A percentile compares a stretch with the other conserved stretches of the same genome.
Evolutionary conservation across 2,329 filamentous ascomycete genomes (phyloP).

Genomic region (Bipolaris zeicola): DNA sequence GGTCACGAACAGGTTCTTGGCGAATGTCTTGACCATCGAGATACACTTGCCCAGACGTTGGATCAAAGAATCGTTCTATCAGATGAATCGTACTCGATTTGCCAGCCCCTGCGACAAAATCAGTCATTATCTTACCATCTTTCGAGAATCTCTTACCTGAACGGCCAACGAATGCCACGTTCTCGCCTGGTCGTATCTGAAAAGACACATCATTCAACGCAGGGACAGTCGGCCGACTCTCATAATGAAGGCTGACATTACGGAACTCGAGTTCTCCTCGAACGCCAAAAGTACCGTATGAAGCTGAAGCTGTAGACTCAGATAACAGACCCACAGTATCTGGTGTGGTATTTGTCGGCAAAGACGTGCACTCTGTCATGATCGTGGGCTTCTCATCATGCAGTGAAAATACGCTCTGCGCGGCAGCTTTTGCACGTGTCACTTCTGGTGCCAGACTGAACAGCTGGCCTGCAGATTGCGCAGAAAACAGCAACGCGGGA

Average conservation of each 20-base stretch:
- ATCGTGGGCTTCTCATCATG: slow-evolving; percentile 51
- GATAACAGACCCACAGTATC: slow-evolving; percentile 19
- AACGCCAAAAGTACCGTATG: slow-evolving; percentile 26
- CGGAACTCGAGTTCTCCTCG: slow-evolving; percentile 43
- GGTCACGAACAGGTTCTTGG: slow-evolving; percentile 41
- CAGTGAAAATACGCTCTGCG: slow-evolving; percentile 52
- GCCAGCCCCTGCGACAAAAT: slow-evolving; percentile 42
- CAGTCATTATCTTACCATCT: background rate
- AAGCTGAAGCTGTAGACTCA: slow-evolving; percentile 20
- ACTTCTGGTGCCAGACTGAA: slow-evolving; percentile 56
- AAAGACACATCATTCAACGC: slow-evolving; percentile 49
- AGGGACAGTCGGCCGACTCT: slow-evolving; percentile 35
- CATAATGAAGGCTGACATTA: slow-evolving; percentile 42
- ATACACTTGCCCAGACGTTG: slow-evolving; percentile 46
- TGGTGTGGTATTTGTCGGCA: background rate
- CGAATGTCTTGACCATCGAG: slow-evolving; percentile 52
- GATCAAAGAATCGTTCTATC: slow-evolving; percentile 55
- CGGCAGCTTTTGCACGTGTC: slow-evolving; percentile 52
- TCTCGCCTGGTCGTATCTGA: slow-evolving; percentile 45
- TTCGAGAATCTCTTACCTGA: slow-evolving; percentile 30
- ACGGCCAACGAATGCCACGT: slow-evolving; percentile 52
- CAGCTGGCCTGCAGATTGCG: slow-evolving; percentile 54
- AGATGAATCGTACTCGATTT: slow-evolving; percentile 55
- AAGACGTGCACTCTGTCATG: slow-evolving; percentile 23
- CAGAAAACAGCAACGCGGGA: slow-evolving; percentile 54